phyloP scores from a whole-genome alignment of 116 monocot species.

The Phalaenopsis hybrid region DNA sequence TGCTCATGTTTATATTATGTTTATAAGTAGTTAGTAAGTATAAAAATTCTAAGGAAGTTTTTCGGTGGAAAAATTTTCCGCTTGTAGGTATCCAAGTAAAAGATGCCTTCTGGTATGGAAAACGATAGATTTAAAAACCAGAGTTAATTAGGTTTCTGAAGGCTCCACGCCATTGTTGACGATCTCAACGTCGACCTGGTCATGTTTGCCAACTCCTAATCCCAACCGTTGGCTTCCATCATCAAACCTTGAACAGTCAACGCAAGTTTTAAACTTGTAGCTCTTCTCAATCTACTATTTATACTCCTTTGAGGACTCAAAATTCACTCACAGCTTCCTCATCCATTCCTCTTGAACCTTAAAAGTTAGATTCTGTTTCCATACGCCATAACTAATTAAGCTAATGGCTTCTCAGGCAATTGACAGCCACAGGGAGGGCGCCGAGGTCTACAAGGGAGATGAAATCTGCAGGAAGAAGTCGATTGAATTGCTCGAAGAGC shows the following conservation, averaged over 20 bases:
- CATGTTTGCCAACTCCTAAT: background rate
- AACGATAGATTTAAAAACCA: too few relatives aligned
- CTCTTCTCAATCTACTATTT: background rate
- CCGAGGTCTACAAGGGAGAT: conserved; percentile 22
- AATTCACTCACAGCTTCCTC: background rate
- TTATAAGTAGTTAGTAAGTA: too few relatives aligned
- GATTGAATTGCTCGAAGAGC: conserved; percentile 19
- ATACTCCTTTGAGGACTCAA: background rate
- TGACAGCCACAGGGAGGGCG: conserved; percentile 14
- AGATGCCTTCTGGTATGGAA: too few relatives aligned
- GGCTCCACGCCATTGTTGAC: background rate
- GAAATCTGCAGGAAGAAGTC: conserved; percentile 20
- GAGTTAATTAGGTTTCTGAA: too few relatives aligned
- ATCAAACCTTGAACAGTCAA: background rate
- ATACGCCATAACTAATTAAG: background rate
- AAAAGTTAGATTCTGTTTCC: background rate
- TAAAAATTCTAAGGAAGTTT: too few relatives aligned
- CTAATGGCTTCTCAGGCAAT: conserved; percentile 18
- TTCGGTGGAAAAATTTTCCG: too few relatives aligned
- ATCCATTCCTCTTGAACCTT: background rate
- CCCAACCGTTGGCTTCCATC: background rate
- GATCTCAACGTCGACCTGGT: background rate
- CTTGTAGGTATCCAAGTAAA: too few relatives aligned
- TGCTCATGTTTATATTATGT: too few relatives aligned
- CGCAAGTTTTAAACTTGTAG: background rate